Evolutionary conservation across 305 asterid genomes (phyloP).

Genomic region (Fraxinus nigra): DNA sequence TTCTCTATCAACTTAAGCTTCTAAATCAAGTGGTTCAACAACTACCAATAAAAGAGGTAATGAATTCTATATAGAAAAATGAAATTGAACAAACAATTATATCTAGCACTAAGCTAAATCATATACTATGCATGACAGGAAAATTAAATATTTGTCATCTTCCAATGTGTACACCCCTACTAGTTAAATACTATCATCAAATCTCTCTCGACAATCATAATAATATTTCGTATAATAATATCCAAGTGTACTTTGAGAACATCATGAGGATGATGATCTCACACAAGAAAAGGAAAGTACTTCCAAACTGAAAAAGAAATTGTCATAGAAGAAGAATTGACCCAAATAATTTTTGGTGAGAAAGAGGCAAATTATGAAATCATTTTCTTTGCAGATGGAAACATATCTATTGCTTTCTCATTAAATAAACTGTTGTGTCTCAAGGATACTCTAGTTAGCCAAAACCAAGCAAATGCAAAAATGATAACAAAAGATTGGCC

Average conservation of each 20-base stretch:
- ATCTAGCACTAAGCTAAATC: neutral
- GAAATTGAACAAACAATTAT: neutral
- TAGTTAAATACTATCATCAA: neutral
- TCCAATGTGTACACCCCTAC: neutral
- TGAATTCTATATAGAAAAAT: neutral
- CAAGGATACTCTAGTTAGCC: neutral
- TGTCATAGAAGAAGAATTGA: neutral
- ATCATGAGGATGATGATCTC: neutral
- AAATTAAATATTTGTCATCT: neutral
- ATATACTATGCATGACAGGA: neutral
- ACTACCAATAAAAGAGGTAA: neutral
- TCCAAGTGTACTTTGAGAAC: neutral
- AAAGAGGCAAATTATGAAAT: neutral
- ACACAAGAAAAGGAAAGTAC: neutral
- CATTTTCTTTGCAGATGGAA: neutral
- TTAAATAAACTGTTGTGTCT: neutral
- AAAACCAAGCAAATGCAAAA: neutral
- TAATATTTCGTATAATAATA: neutral
- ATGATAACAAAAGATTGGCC: neutral
- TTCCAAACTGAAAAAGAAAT: neutral
- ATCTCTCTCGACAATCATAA: neutral
- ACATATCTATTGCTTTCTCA: neutral
- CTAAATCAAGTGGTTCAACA: neutral
- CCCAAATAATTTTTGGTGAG: neutral
- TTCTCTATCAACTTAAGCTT: neutral